Percentiles rank a stretch among this genome's conserved stretches.
Conservation (phyloP, 352 stramenopile species). For the Salisapilia sapeloensis region DNA sequence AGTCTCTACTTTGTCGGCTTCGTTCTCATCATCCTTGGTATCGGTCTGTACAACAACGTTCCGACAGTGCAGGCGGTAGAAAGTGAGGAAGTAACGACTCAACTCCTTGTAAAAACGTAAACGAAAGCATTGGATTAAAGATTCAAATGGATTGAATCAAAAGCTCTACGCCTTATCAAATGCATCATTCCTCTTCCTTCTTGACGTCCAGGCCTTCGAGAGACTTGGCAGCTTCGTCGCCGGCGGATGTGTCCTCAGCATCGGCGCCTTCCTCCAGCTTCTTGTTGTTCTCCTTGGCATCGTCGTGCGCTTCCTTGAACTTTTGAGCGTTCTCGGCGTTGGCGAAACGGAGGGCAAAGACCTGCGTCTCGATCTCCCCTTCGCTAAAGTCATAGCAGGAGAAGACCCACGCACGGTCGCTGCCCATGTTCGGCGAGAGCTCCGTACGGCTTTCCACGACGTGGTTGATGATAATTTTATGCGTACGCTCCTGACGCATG, state of each 20-base stretch:
- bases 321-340: conserved; percentile 92
- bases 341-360: conserved; percentile 87
- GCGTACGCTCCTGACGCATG: conserved; percentile 98
- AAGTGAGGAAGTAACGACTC: not conserved
- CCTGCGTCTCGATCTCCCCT: conserved; percentile 82
- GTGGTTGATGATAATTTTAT: conserved; percentile 98
- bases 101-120: not conserved
- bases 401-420: conserved; percentile 96
- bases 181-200: conserved; percentile 57
- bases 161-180: no score
- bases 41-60: conserved; percentile 57
- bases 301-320: conserved; percentile 93
- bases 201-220: conserved; percentile 83
- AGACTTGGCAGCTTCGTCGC: conserved; percentile 86
- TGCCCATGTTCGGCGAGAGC: conserved; percentile 92
- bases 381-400: conserved; percentile 96
- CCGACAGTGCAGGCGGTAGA: conserved; percentile 1
- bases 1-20: conserved; percentile 83
- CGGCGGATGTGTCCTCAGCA: conserved; percentile 79
- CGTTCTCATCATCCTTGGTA: conserved; percentile 46
- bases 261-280: conserved; percentile 86
- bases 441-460: conserved; percentile 92
- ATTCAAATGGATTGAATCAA: no score
- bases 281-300: conserved; percentile 90
- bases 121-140: no score